Conservation (phyloP, 179 eudicot species). For the Silene noctiflora region DNA sequence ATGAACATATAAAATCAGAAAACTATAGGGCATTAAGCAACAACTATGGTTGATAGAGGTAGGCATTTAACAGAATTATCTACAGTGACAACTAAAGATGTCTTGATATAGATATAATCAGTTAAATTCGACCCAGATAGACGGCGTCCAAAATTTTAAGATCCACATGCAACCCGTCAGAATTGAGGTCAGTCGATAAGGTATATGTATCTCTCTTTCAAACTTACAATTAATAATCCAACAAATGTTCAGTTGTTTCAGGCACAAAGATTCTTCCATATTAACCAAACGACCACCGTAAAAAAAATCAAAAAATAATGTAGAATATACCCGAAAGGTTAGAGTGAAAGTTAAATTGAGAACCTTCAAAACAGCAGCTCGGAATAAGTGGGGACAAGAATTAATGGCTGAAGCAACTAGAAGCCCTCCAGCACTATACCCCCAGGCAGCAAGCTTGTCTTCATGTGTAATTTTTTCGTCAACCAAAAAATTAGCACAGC, state of each 20-base stretch:
- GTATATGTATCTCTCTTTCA: too few species aligned
- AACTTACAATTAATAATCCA: too few species aligned
- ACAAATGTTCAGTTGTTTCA: too few species aligned
- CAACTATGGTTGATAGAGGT: too few species aligned
- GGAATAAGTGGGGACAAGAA: constrained; percentile 63
- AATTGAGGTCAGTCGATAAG: too few species aligned
- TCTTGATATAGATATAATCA: background rate
- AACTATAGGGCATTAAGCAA: too few species aligned
- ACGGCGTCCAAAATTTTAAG: too few species aligned
- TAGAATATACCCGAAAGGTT: background rate
- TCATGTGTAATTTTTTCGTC: constrained; percentile 63
- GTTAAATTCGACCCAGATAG: too few species aligned
- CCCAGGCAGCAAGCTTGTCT: constrained; percentile 92
- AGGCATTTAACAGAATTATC: background rate
- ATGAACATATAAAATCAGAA: background rate
- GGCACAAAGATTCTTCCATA: background rate
- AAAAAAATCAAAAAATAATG: background rate
- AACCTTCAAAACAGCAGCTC: constrained; percentile 91
- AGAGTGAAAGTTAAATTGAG: background rate
- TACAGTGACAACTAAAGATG: background rate
- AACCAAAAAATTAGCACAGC: constrained; percentile 72
- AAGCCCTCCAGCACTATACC: constrained; percentile 97
- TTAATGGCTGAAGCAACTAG: constrained; percentile 90
- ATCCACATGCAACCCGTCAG: too few species aligned
- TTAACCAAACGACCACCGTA: background rate